A percentile compares a stretch with the other conserved stretches of the same genome.
These are phyloP conservation scores for Crataegus laevigata DNA, from an alignment of 306 rosid genomes.

Conservation along the genomic window DNA sequence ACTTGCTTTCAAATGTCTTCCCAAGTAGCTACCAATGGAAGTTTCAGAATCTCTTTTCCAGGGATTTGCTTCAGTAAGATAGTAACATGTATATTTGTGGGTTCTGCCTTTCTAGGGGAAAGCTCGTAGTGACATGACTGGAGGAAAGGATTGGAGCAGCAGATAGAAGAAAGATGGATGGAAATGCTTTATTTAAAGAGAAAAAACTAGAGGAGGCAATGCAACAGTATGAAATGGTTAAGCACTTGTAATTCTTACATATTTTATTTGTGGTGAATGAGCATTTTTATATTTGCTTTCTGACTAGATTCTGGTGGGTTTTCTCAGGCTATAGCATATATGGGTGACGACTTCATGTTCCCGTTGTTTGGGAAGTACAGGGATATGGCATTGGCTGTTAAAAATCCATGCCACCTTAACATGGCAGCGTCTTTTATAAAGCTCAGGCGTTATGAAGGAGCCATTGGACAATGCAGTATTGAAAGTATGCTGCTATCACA, in stretches of 20 bases:
- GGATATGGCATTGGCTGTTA: slow-evolving; percentile 94
- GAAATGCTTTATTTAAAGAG: slow-evolving; percentile 77
- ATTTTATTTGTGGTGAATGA: slow-evolving; percentile 3
- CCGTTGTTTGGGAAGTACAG: slow-evolving; percentile 89
- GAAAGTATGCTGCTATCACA: too few relatives aligned
- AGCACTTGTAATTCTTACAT: slow-evolving; percentile 31
- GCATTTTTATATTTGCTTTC: not conserved
- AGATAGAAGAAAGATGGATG: slow-evolving; percentile 88
- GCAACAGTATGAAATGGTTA: slow-evolving; percentile 99
- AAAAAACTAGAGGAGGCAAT: slow-evolving; percentile 93
- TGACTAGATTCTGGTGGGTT: slow-evolving; percentile 8
- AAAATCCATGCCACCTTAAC: slow-evolving; percentile 97
- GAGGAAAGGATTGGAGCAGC: slow-evolving; percentile 95
- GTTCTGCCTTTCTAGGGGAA: slow-evolving; percentile 48
- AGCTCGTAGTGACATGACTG: slow-evolving; percentile 95
- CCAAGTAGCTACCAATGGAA: not conserved
- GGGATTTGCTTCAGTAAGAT: slow-evolving; percentile 14
- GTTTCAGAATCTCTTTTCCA: not conserved
- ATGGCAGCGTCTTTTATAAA: too few relatives aligned
- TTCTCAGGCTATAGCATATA: slow-evolving; percentile 80
- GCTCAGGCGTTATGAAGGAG: too few relatives aligned
- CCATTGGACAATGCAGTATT: too few relatives aligned
- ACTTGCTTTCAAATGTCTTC: slow-evolving; percentile 3
- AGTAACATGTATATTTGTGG: slow-evolving; percentile 21
- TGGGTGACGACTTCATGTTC: slow-evolving; percentile 98